Evolutionary conservation across 164 flowering plant species (phyloP).

Genomic region (Tinospora cordifolia): DNA sequence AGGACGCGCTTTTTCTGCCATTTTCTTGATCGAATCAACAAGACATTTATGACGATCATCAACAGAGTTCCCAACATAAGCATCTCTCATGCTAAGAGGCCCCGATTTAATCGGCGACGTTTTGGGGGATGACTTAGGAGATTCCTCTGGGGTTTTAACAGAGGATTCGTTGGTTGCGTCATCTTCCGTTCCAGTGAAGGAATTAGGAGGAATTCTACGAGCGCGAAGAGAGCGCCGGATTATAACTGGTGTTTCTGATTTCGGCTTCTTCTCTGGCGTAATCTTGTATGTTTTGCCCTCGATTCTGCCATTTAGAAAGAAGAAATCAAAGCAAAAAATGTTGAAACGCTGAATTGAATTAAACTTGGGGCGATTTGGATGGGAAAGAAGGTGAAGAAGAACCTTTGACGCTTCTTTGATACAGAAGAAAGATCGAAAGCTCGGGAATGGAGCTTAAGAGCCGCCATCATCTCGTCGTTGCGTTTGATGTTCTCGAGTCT

Average conservation of each 20-base stretch:
- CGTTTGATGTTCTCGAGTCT: slow-evolving; percentile 69
- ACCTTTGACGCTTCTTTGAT: slow-evolving; percentile 46
- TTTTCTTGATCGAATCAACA: slow-evolving; percentile 26
- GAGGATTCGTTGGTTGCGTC: slow-evolving; percentile 17
- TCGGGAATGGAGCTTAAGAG: slow-evolving; percentile 50
- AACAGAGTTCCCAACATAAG: slow-evolving; percentile 21
- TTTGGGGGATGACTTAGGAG: background rate
- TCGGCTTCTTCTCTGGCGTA: slow-evolving; percentile 40
- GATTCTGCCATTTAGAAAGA: slow-evolving; percentile 25
- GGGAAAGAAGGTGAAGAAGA: slow-evolving; percentile 9
- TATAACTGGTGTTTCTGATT: slow-evolving; percentile 34
- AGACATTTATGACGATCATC: slow-evolving; percentile 18
- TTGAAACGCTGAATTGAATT: background rate
- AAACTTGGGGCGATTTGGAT: background rate
- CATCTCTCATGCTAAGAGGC: slow-evolving; percentile 42
- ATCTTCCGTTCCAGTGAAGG: slow-evolving; percentile 22
- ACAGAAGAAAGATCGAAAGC: slow-evolving; percentile 33
- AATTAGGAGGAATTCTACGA: slow-evolving; percentile 54
- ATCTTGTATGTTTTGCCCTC: slow-evolving; percentile 38
- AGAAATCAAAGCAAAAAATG: background rate
- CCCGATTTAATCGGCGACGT: slow-evolving; percentile 15
- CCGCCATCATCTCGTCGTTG: slow-evolving; percentile 51
- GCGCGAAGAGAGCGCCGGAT: slow-evolving; percentile 64
- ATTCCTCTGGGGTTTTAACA: background rate
- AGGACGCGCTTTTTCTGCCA: slow-evolving; percentile 17